Base-by-base conservation (phyloP, 1,139 yeast genomes). In the Pichia sp. region DNA sequence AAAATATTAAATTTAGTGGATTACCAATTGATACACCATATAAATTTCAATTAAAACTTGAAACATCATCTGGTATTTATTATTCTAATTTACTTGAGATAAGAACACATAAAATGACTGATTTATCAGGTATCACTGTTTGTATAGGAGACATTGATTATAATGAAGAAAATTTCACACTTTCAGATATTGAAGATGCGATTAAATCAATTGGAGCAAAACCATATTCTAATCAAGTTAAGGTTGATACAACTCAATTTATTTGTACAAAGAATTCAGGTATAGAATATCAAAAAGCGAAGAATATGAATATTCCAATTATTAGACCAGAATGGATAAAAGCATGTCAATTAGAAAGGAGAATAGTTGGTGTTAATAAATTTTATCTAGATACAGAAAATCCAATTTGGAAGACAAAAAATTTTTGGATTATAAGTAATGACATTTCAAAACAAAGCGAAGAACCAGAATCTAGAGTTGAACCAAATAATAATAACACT, bases 281-380 rank as follows among this genome's bases (percentile, higher is more conserved):
- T 9, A 73, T 73, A 47, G 83, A 80, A 53, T 87, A 72, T 68
- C 70, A 80, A 52, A 83, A 81, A 61, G 98, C 98, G 1, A 74
- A 77, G 51, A 90, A 84, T 49, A 76, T 81, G 72, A 92, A 90
- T 61, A 89, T 92, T 48, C 99, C 99, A 3, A 78, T 92, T 37
- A 92, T 92, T 27, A 77, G 96, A 62, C 98, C 98, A 0, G 97
- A 92, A 62, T 92, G 97, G 97, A 70, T 92, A 48, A 83, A 86
- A 64, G 97, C 97, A 0, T 92, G 98, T 68, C 95, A 87, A 58
- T 66, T 76, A 40, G 97, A 90, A 59, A 77, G 95, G 55, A 70
- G 97, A 58, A 80, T 92, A 49, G 95, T 90, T 36, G 96, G 97
- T 28, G 99, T 94, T 12, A 75, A 96, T 56, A 89, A 87, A 52